A percentile compares a stretch with the other conserved stretches of the same genome.
phyloP scores from a whole-genome alignment of 352 stramenopile genomes.

The Globisporangium nodosum region DNA sequence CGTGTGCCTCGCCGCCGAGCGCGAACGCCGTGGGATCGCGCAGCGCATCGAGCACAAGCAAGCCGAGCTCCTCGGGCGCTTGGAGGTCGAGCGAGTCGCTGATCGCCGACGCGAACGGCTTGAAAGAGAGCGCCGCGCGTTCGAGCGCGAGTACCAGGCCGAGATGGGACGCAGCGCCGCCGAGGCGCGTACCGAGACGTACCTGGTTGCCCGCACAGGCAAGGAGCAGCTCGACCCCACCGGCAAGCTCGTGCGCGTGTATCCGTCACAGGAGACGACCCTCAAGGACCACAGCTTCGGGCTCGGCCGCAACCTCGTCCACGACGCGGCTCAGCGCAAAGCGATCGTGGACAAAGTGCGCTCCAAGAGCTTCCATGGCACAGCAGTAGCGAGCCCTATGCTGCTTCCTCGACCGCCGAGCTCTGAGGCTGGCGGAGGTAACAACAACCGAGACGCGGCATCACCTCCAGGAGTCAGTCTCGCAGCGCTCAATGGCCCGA shows the following conservation, averaged over 20 bases:
- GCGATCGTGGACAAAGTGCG: conserved; percentile 42
- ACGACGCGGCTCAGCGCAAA: conserved; percentile 28
- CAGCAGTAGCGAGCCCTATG: conserved; percentile 15
- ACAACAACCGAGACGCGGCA: conserved; percentile 10
- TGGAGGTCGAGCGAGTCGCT: conserved; percentile 47
- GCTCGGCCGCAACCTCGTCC: conserved; percentile 42
- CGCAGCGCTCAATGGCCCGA: conserved; percentile 4
- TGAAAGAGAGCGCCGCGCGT: conserved; percentile 32
- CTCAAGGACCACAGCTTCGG: conserved; percentile 74
- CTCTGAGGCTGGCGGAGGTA: not conserved
- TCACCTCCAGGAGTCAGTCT: not conserved
- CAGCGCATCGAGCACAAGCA: conserved; percentile 50
- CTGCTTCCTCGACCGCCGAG: conserved; percentile 19
- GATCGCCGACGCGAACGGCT: conserved; percentile 33
- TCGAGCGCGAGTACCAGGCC: conserved; percentile 63
- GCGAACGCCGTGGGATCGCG: conserved; percentile 37
- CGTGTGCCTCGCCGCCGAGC: conserved; percentile 27
- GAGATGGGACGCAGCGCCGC: conserved; percentile 53
- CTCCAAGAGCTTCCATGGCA: conserved; percentile 29
- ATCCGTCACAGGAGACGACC: conserved; percentile 67
- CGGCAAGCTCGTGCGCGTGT: conserved; percentile 51
- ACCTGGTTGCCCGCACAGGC: conserved; percentile 47
- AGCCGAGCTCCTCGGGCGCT: conserved; percentile 33
- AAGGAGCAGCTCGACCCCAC: conserved; percentile 60
- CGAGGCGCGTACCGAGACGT: conserved; percentile 49